Evolutionary conservation across 1,284 basidiomycete species (phyloP), one percentile per base, ranked within the genome.

Genomic region (Ustilago crameri): DNA sequence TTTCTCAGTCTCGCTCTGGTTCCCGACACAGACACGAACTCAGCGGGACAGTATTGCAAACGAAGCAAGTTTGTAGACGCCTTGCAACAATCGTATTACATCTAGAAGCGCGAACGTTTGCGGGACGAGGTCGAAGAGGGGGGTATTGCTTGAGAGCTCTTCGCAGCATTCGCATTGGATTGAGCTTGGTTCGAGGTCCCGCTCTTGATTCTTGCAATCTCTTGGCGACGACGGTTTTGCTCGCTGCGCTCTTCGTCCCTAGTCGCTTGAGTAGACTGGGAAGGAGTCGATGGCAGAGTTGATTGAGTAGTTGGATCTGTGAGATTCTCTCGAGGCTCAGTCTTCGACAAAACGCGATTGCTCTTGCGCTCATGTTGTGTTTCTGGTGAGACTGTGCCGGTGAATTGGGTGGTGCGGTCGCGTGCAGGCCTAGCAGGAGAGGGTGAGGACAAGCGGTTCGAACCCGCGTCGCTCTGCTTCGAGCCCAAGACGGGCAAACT

Each of bases 41-140:
- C n/a, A n/a, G n/a, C n/a, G n/a, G n/a, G n/a, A n/a, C n/a, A n/a
- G n/a, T n/a, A n/a, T n/a, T n/a, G n/a, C n/a, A n/a, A n/a, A n/a
- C n/a, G n/a, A n/a, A n/a, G n/a, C n/a, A n/a, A n/a, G n/a, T n/a
- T n/a, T n/a, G n/a, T n/a, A n/a, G n/a, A n/a, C n/a, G n/a, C n/a
- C n/a, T n/a, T n/a, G n/a, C n/a, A n/a, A n/a, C n/a, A n/a, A n/a
- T n/a, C n/a, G n/a, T n/a, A n/a, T n/a, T n/a, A n/a, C n/a, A n/a
- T 22, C 43, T 34, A 65, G 26, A 65, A 65, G 35, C 62, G 62
- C 41, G 62, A 52, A 15, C 62, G 55, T 51, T 65, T 65, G 35
- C 55, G 55, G 10, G 42, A 46, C 1, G 51, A 10, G 5, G 51
- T 23, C 9, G 34, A 17, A 26, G 46, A 3, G 18, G 17, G 30